Evolutionary conservation across 805 yeast species (phyloP), one percentile per base, ranked within the genome.

Genomic region (Pichia heedii): DNA sequence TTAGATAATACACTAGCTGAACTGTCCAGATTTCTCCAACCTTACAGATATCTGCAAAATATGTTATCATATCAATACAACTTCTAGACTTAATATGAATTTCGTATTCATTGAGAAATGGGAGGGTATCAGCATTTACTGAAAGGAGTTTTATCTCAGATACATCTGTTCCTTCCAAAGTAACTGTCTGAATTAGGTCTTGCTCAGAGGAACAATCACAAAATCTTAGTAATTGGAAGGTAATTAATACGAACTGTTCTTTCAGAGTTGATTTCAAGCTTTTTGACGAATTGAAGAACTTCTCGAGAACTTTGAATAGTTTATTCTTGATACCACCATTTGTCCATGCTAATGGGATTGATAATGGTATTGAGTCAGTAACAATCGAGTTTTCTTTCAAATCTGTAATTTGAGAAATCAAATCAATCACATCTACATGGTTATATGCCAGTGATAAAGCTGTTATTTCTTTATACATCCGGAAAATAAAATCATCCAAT

Each of bases 281-380:
- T 36, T 44, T 41, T 3, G 44, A 41, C 8, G 47, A 34, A 2
- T 50, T 47, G 37, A 50, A 39, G n/a, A 39, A 45, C 6, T 32
- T 37, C 18, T 46, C 45, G 4, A 59, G 18, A 2, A 37, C 21
- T 16, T 47, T 43, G 20, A 57, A 48, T 5, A 66, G 47, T 33
- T 57, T 60, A 13, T 54, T 53, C 26, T 45, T 42, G 34, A 64
- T 43, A 15, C 61, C 62, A 11, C 43, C 46, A 11, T 41, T 38
- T 5, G 56, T 52, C 57, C 56, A 55, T 1, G 61, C 45, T 19
- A 76, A 50, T 0, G 81, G 68, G 1, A 77, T 58, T 0, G 67
- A 50, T 19, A 57, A 32, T 0, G 64, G 44, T n/a, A 58, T 19
- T 2, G 64, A 53, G 36, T 61, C 63, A 13, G 38, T 41, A 1